These are phyloP conservation scores for Gardenia jasminoides DNA, from an alignment of 257 asterid species.

Conservation along the genomic window DNA sequence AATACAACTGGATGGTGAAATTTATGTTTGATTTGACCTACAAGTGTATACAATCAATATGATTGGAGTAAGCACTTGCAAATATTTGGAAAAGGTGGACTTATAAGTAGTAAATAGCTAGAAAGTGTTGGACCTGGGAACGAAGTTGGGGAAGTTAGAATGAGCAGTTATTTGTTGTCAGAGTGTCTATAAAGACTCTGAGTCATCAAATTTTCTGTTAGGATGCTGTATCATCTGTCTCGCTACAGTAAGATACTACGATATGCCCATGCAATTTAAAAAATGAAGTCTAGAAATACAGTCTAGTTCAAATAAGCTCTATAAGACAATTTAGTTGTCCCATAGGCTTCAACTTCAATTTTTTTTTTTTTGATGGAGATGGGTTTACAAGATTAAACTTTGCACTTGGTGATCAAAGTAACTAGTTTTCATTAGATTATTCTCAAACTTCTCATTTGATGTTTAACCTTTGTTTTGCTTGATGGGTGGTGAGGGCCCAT, in stretches of 20 bases:
- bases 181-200: not conserved
- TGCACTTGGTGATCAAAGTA: not conserved
- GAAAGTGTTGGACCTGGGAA: not conserved
- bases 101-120: not conserved
- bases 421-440: not conserved
- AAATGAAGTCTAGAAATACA: not conserved
- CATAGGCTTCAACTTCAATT: not conserved
- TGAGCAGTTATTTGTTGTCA: not conserved
- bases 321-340: not conserved
- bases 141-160: not conserved
- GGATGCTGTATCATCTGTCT: not conserved
- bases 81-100: not conserved
- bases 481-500: too few relatives aligned
- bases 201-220: not conserved
- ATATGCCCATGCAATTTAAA: too few relatives aligned
- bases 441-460: too few relatives aligned
- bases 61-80: not conserved
- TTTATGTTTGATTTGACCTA: too few relatives aligned
- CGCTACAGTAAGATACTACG: not conserved
- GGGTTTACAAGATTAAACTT: not conserved
- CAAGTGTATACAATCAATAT: not conserved
- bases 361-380: not conserved
- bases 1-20: not conserved
- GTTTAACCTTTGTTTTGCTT: too few relatives aligned
- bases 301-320: not conserved